These are phyloP conservation scores for Vitis cinerea DNA, from an alignment of 164 flowering plant species.

Conservation along the genomic window DNA sequence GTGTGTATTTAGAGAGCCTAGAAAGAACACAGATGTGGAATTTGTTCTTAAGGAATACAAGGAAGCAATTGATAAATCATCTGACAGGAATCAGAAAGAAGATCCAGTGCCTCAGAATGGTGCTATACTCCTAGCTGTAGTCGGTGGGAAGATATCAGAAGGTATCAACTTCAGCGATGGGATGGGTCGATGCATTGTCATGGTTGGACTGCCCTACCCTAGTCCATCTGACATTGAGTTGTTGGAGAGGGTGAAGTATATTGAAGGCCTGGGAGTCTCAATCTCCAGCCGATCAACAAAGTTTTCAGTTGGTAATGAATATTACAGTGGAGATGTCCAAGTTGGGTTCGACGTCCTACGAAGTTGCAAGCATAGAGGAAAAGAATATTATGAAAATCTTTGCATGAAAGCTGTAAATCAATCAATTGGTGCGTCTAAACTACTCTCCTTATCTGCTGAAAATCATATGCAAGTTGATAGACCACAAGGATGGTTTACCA, in stretches of 20 bases:
- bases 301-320: conserved; percentile 15
- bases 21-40: conserved; percentile 68
- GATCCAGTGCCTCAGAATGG: conserved; percentile 45
- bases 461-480: not conserved
- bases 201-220: conserved; percentile 97
- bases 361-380: conserved; percentile 81
- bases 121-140: conserved; percentile 87
- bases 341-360: conserved; percentile 69
- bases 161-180: conserved; percentile 98
- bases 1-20: conserved; percentile 83
- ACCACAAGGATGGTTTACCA: not conserved
- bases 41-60: conserved; percentile 73
- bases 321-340: conserved; percentile 39
- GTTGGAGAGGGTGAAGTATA: conserved; percentile 85
- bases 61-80: conserved; percentile 48
- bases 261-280: conserved; percentile 61
- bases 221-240: conserved; percentile 87
- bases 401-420: conserved; percentile 99
- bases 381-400: conserved; percentile 92
- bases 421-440: conserved; percentile 68
- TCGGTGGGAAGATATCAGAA: conserved; percentile 97
- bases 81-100: conserved; percentile 25
- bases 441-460: not conserved
- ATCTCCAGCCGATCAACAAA: conserved; percentile 11
- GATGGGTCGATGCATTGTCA: conserved; percentile 90